Base-by-base conservation (phyloP, 345 rosid species). In the Draba incana region DNA sequence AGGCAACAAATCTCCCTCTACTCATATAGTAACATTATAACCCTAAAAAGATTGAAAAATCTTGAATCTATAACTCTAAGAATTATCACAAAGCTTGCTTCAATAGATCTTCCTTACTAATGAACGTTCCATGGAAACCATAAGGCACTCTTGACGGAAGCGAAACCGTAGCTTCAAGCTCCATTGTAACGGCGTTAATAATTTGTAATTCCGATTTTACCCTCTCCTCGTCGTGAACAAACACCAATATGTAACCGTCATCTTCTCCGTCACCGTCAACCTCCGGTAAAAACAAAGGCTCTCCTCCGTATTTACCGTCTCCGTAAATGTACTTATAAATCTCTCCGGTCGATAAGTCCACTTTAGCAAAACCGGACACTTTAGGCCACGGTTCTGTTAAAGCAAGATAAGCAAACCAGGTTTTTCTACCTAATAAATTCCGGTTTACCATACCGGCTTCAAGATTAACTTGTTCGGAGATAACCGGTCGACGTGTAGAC, bases 371-470 rank as follows among this genome's bases (percentile, higher is more conserved):
- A 15, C 94, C 97, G 10, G 97, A 90, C 0, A 90, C 97, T 74
- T 83, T 90, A 3, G 97, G 97, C 97, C 97, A 90, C 9, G 96
- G 97, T 77, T 90, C 94, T 0, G 97, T 81, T 1, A 87, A 71
- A 6, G 97, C 97, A 10, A 90, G 45, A 57, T 87, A 90, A 0
- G 81, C 90, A 30, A 81, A 87, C 64, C 45, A 78, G 54, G 88
- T 86, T 54, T 84, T 87, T 65, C 90, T 86, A 43, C 97, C 94
- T 1, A 90, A 84, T 51, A 63, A 3, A 71, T 86, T 86, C 20
- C 93, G 77, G 78, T 87, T 87, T 64, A 90, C 97, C 97, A 87
- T 87, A 70, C 97, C 97, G 3, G 97, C 97, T 54, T 90, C 97
- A 20, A 90, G 62, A 68, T 90, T 90, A 12, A 87, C 75, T 57